phyloP scores from a whole-genome alignment of 208 protist genomes.

The Trypanosoma avium region DNA sequence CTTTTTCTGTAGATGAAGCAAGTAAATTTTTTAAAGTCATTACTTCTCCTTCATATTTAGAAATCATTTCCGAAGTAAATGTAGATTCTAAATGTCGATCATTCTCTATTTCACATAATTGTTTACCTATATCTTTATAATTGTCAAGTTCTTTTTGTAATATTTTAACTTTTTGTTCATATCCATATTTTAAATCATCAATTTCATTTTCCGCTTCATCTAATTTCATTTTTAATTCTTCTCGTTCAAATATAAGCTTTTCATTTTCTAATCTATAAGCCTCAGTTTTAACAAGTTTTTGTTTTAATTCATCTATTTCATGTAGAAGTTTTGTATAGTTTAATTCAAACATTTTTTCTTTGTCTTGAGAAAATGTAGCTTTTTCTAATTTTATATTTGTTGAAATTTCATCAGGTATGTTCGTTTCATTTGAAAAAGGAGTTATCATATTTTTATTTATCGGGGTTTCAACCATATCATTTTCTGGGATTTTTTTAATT shows the following conservation, averaged over 20 bases:
- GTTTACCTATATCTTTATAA: not conserved
- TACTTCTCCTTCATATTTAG: constrained; percentile 5
- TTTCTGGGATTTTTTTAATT: not conserved
- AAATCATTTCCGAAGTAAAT: not conserved
- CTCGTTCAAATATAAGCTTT: not conserved
- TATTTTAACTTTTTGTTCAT: constrained; percentile 10
- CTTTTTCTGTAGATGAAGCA: constrained; percentile 1
- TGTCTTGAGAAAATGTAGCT: not conserved
- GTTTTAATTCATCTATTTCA: not conserved
- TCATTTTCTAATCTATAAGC: not conserved
- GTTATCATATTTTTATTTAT: not conserved
- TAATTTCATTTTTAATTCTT: not conserved
- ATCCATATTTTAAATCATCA: constrained; percentile 17
- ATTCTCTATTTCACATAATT: constrained; percentile 5
- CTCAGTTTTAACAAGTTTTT: not conserved
- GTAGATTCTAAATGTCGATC: not conserved
- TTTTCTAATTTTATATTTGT: not conserved
- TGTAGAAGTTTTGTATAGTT: not conserved
- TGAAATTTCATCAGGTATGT: not conserved
- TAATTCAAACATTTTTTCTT: not conserved
- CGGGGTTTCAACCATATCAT: not conserved
- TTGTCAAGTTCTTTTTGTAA: constrained; percentile 14
- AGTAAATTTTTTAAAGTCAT: constrained; percentile 2
- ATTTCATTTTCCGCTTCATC: constrained; percentile 13
- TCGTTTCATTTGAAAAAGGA: not conserved